Evolutionary conservation across 495 filamentous ascomycete species (phyloP).

Genomic region (Aspergillus diversus): DNA sequence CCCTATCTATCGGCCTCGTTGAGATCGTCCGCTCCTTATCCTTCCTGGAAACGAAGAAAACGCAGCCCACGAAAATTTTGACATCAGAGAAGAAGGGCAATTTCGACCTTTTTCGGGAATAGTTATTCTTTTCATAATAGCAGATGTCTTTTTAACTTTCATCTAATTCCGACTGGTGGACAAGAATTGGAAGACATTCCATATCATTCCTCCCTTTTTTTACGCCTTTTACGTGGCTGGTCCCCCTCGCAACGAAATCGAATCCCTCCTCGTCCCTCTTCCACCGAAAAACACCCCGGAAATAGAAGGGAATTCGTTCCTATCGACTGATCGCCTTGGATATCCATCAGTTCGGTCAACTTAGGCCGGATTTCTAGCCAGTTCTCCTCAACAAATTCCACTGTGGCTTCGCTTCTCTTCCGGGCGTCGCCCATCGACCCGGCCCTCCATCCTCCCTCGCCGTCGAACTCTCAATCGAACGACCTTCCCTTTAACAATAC

Average conservation of each 20-base stretch:
- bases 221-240: slow-evolving; percentile 29
- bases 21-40: slow-evolving; percentile 27
- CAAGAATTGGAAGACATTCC: slow-evolving; percentile 24
- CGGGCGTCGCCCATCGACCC: slow-evolving; percentile 63
- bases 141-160: slow-evolving; percentile 6
- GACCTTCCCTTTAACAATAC: slow-evolving; percentile 39
- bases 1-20: slow-evolving; percentile 14
- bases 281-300: slow-evolving; percentile 8
- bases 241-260: slow-evolving; percentile 21
- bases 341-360: slow-evolving; percentile 38
- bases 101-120: slow-evolving; percentile 5
- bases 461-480: slow-evolving; percentile 44
- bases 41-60: slow-evolving; percentile 9
- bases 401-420: slow-evolving; percentile 55
- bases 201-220: slow-evolving; percentile 26
- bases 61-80: slow-evolving; percentile 1
- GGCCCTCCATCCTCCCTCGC: slow-evolving; percentile 49
- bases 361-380: slow-evolving; percentile 43
- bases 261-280: slow-evolving; percentile 14
- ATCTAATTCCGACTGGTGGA: slow-evolving; percentile 20
- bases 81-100: not conserved
- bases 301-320: not conserved
- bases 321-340: slow-evolving; percentile 16
- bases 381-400: slow-evolving; percentile 43
- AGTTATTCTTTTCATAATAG: not conserved